A percentile compares a stretch with the other conserved stretches of the same genome.
Conservation (phyloP, 441 rosid genomes). For the Euphorbia schlechtendalii region DNA sequence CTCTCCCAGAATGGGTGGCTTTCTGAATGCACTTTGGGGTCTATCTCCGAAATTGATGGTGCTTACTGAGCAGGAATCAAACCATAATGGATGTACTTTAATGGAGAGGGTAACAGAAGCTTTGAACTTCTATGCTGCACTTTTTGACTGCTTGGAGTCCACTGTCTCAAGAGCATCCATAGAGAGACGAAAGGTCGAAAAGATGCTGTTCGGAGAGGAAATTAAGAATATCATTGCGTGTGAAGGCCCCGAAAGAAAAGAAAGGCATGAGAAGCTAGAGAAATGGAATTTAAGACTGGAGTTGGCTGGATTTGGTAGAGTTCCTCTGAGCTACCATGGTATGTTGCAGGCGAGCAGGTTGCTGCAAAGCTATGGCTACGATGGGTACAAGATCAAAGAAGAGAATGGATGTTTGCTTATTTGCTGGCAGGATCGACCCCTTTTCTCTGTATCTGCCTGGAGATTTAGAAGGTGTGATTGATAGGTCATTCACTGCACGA, state of each 20-base stretch:
- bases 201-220: conserved; percentile 86
- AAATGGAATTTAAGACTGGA: conserved; percentile 83
- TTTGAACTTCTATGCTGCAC: conserved; percentile 69
- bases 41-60: conserved; percentile 83
- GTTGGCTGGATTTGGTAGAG: conserved; percentile 66
- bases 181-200: conserved; percentile 80
- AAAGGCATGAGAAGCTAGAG: conserved; percentile 89
- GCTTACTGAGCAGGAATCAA: conserved; percentile 84
- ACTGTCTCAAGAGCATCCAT: conserved; percentile 55
- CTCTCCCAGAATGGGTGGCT: conserved; percentile 52
- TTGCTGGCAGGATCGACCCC: conserved; percentile 77
- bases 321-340: conserved; percentile 73
- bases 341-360: conserved; percentile 67
- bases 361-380: conserved; percentile 61
- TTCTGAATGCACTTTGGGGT: conserved; percentile 58
- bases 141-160: conserved; percentile 87
- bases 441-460: conserved; percentile 86
- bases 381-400: conserved; percentile 76
- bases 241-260: conserved; percentile 76
- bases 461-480: conserved; percentile 50
- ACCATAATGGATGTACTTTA: conserved; percentile 57
- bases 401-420: conserved; percentile 67
- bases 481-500: conserved; percentile 12
- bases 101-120: conserved; percentile 78
- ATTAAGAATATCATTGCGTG: conserved; percentile 87